A percentile compares a stretch with the other conserved stretches of the same genome.
Evolutionary conservation across 2,329 filamentous ascomycete genomes (phyloP).

Genomic region (Calonectria crousiana): DNA sequence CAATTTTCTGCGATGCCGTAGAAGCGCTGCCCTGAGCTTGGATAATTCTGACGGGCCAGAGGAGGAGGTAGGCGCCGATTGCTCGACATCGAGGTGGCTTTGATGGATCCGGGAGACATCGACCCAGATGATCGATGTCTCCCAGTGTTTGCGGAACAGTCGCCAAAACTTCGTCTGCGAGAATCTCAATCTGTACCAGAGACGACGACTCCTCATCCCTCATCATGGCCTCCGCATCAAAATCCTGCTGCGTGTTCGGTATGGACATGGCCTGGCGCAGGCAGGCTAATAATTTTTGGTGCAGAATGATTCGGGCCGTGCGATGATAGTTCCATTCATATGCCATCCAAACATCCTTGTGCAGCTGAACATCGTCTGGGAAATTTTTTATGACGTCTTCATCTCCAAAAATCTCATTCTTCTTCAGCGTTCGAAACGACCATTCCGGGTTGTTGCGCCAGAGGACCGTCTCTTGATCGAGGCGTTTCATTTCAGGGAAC

Average conservation of each 20-base stretch:
- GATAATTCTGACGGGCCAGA: slow-evolving; percentile 54
- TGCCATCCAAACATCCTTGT: slow-evolving; percentile 54
- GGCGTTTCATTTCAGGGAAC: slow-evolving; percentile 45
- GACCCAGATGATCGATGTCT: slow-evolving; percentile 47
- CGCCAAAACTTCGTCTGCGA: slow-evolving; percentile 50
- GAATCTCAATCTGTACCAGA: slow-evolving; percentile 40
- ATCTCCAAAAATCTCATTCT: slow-evolving; percentile 30
- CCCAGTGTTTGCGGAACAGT: slow-evolving; percentile 54
- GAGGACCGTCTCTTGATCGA: slow-evolving; percentile 46
- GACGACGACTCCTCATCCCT: slow-evolving; percentile 26
- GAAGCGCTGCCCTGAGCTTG: slow-evolving; percentile 42
- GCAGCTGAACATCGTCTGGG: slow-evolving; percentile 48
- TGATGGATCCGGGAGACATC: slow-evolving; percentile 2
- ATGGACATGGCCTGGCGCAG: slow-evolving; percentile 25
- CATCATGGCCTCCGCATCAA: not conserved
- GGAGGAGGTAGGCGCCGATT: slow-evolving; percentile 53
- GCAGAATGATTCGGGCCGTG: slow-evolving; percentile 52
- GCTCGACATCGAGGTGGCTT: slow-evolving; percentile 44
- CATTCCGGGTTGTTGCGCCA: slow-evolving; percentile 51
- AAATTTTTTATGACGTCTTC: slow-evolving; percentile 16
- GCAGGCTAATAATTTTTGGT: slow-evolving; percentile 50
- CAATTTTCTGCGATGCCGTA: slow-evolving; percentile 44
- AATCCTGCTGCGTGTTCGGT: not conserved
- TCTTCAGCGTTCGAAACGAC: slow-evolving; percentile 44
- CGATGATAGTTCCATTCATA: slow-evolving; percentile 58